Evolutionary conservation across 1,284 basidiomycete species (phyloP), one percentile per base, ranked within the genome.

Genomic region (Hemileia vastatrix): DNA sequence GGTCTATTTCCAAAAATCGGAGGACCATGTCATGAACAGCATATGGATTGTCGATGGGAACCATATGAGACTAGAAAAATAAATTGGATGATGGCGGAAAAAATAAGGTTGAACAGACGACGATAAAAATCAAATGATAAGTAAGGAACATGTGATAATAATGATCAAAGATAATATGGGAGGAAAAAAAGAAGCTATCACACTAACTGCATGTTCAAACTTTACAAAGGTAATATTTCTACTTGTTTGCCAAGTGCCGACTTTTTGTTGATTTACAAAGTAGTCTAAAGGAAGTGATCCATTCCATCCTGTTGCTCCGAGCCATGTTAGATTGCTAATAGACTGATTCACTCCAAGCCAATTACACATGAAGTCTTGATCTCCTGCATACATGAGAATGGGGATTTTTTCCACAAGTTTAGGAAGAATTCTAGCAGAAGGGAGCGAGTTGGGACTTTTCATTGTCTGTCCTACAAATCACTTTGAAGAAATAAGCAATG

Each of bases 11-110:
- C 84, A 94, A 88, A 79, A 96, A 96, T 15, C 92, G 87, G 54
- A 94, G 83, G 70, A 98, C 93, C 95, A 98, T 97, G 77, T 98
- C 94, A 76, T 97, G 92, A 3, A 90, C 81, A 32, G 86, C 84
- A 62, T 90, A 81, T 0, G 93, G 94, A 9, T 86, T 80, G 77
- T 98, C 94, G 73, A 84, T 93, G 0, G 90, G 90, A 27, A 87
- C 90, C 78, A 79, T 72, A 66, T 72, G 73, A 52, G 70, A 71
- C 11, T 69, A 49, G 11, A 5, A 24, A 54, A 6, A 4, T 21
- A 44, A 31, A 48, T 18, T 11, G 24, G 18, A 4, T 18, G 3
- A 40, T n/a, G 13, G n/a, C n/a, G n/a, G n/a, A n/a, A n/a, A n/a
- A n/a, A n/a, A n/a, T n/a, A n/a, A n/a, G n/a, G n/a, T n/a, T n/a